Conservation (phyloP, 2,329 filamentous ascomycete species). For the Alternaria alternata region DNA sequence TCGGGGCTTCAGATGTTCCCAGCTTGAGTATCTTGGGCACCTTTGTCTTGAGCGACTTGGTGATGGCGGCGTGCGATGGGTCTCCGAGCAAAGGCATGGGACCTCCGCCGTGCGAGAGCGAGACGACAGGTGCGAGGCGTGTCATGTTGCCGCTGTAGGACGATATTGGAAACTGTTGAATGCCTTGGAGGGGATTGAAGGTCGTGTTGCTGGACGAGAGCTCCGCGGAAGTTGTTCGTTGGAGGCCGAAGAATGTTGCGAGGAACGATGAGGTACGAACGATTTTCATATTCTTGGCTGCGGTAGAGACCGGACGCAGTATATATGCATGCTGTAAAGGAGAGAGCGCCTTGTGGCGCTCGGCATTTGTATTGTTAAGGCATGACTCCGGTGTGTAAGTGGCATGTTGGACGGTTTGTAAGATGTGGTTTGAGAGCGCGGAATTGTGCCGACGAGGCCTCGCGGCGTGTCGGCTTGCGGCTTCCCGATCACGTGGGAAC, state of each 20-base stretch:
- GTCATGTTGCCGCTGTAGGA: conserved; percentile 40
- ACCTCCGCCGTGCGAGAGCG: conserved; percentile 55
- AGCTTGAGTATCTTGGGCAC: conserved; percentile 66
- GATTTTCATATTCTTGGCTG: conserved; percentile 27
- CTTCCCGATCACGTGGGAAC: background rate
- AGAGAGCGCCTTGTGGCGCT: conserved; percentile 11
- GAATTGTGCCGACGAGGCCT: conserved; percentile 28
- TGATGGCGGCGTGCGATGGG: conserved; percentile 60
- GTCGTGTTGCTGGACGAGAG: conserved; percentile 25
- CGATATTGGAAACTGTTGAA: conserved; percentile 39
- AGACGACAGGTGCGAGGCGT: conserved; percentile 50
- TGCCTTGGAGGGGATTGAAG: conserved; percentile 32
- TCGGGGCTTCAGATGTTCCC: conserved; percentile 58
- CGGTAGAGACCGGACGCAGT: background rate
- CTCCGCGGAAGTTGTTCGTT: conserved; percentile 18
- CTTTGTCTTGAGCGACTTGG: conserved; percentile 60
- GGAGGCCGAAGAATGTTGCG: conserved; percentile 17
- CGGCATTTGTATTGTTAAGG: conserved; percentile 12
- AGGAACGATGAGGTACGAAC: conserved; percentile 21
- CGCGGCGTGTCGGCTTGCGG: background rate
- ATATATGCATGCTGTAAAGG: conserved; percentile 4
- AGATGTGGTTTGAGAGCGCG: conserved; percentile 26
- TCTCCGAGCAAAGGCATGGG: conserved; percentile 68
- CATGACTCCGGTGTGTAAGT: background rate
- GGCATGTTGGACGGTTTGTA: conserved; percentile 22